Percentiles rank a stretch among this genome's conserved stretches.
These are phyloP conservation scores for Aquilaria sinensis DNA, from an alignment of 345 rosid species.

Conservation along the genomic window DNA sequence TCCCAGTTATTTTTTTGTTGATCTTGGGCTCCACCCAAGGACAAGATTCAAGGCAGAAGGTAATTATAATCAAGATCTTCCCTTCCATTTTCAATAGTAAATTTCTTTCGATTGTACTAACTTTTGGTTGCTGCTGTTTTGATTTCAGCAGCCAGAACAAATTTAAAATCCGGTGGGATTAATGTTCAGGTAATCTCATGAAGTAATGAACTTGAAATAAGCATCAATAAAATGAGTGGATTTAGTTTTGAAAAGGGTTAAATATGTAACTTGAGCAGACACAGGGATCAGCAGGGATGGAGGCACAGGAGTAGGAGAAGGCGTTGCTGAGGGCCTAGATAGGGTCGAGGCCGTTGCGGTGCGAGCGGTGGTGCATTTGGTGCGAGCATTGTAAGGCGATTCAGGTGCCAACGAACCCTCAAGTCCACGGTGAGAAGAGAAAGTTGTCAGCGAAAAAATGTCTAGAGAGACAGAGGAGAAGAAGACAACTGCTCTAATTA, in stretches of 20 bases:
- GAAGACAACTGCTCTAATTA: conserved; percentile 65
- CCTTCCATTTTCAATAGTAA: not conserved
- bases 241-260: conserved; percentile 1
- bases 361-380: conserved; percentile 65
- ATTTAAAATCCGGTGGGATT: conserved; percentile 23
- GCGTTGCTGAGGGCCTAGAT: conserved; percentile 47
- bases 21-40: conserved; percentile 42
- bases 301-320: conserved; percentile 30
- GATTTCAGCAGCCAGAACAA: conserved; percentile 45
- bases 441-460: conserved; percentile 15
- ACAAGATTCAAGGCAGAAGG: conserved; percentile 32
- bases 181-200: conserved; percentile 24
- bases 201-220: not conserved
- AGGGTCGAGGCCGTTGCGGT: conserved; percentile 87
- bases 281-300: too few species aligned
- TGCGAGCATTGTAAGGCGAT: conserved; percentile 82
- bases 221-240: not conserved
- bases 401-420: conserved; percentile 85
- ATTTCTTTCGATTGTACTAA: not conserved
- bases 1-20: conserved; percentile 19
- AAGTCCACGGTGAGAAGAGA: conserved; percentile 21
- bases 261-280: not conserved
- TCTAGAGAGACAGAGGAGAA: conserved; percentile 34
- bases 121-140: conserved; percentile 7
- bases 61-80: conserved; percentile 14